Base-by-base conservation (phyloP, 2,329 filamentous ascomycete genomes). In the Thermothelomyces thermophilus region DNA sequence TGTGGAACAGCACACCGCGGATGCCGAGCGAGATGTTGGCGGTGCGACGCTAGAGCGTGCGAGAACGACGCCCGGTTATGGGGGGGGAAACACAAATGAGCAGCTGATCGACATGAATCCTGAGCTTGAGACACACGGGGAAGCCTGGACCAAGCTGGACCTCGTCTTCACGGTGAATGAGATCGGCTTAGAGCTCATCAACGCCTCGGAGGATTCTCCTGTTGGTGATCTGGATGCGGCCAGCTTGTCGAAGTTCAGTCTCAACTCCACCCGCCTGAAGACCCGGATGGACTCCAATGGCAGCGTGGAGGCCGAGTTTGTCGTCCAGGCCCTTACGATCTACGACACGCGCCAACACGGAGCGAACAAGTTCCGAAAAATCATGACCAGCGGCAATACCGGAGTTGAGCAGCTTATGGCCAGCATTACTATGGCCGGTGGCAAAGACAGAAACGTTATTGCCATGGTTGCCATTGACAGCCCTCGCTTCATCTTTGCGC, bases 341-440 rank as follows among this genome's bases (percentile, higher is more conserved):
- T 81, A 87, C 49, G 93, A 99, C 65, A 96, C 86, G 56, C 84
- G 94, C n/a, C 83, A 82, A 4, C 80, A 82, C 47, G 90, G 95
- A 60, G 87, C 85, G 5, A 98, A 96, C 72, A 96, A 95, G 64
- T 99, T 94, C 75, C 83, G 90, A 44, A 94, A 91, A 66, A 96
- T 98, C 70, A 97, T 98, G 93, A 90, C 90, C 1, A 84, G 95
- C 48, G 90, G 90, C 62, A 97, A 96, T 67, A 91, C 90, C 59
- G 86, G 90, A 49, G 90, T 93, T 40, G 90, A 97, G 66, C 94
- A 99, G 61, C 90, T 98, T 63, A 98, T 98, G 93, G 93, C 93
- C 16, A 96, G 87, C 64, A 73, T 98, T 3, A 94, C 90, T 0
- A 94, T 98, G 68, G 90, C 90, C 0, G 87, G 90, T 14, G 90